Percentiles rank a stretch among this genome's conserved stretches.
Evolutionary conservation across 805 yeast species (phyloP).

Genomic region (Helenozyma baotianmanensis): DNA sequence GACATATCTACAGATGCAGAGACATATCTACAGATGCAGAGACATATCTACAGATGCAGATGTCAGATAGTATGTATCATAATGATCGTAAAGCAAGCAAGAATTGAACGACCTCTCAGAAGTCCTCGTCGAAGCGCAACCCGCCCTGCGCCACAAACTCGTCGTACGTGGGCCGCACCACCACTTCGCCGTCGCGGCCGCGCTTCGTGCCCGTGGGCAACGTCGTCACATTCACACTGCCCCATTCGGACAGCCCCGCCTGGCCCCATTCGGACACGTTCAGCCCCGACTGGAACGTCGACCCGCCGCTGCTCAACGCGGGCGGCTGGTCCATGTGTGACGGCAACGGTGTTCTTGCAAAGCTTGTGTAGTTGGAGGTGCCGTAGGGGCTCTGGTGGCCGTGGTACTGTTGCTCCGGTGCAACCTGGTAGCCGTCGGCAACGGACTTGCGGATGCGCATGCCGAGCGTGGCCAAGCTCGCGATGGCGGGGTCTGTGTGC

Average conservation of each 20-base stretch:
- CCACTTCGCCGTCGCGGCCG: slow-evolving; percentile 17
- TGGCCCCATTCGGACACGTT: slow-evolving; percentile 42
- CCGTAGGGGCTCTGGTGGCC: slow-evolving; percentile 2
- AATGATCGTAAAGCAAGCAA: too few relatives aligned
- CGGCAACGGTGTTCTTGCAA: slow-evolving; percentile 40
- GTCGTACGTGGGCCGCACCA: slow-evolving; percentile 8
- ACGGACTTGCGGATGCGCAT: slow-evolving; percentile 70
- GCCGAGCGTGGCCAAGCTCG: slow-evolving; percentile 52
- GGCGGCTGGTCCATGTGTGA: slow-evolving; percentile 41
- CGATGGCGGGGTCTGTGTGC: slow-evolving; percentile 25
- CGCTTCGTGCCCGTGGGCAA: slow-evolving; percentile 19
- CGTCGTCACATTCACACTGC: slow-evolving; percentile 2
- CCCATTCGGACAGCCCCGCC: too few relatives aligned
- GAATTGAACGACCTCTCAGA: slow-evolving; percentile 20
- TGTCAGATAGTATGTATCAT: too few relatives aligned
- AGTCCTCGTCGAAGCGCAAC: slow-evolving; percentile 46
- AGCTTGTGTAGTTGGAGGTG: slow-evolving; percentile 2
- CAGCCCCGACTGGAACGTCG: slow-evolving; percentile 41
- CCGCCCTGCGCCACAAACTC: slow-evolving; percentile 39
- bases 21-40: too few relatives aligned
- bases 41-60: too few relatives aligned
- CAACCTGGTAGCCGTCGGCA: slow-evolving; percentile 49
- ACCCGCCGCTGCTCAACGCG: slow-evolving; percentile 35
- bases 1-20: too few relatives aligned
- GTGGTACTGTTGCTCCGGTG: slow-evolving; percentile 11